A percentile compares a stretch with the other conserved stretches of the same genome.
Conservation (phyloP, 129 eudicot species). For the Flaveria ramosissima region DNA sequence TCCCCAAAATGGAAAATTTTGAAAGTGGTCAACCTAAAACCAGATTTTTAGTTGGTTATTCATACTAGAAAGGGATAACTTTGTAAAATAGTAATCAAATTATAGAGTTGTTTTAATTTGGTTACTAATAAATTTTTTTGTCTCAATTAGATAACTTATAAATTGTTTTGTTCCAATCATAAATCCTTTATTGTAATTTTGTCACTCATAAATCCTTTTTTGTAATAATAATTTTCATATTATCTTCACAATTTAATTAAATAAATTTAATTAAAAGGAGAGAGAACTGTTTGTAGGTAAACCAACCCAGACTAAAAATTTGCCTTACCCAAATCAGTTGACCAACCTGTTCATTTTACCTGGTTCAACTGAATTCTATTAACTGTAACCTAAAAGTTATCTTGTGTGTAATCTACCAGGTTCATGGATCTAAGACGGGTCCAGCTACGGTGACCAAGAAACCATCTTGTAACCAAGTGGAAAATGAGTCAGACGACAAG, state of each 20-base stretch:
- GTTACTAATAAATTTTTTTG: background rate
- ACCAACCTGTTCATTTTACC: background rate
- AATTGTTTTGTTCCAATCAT: background rate
- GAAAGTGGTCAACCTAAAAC: background rate
- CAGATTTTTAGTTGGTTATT: background rate
- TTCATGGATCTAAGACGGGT: constrained; percentile 40
- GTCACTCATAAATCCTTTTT: background rate
- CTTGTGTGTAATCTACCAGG: constrained; percentile 37
- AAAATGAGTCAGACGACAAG: constrained; percentile 44
- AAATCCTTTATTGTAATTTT: background rate
- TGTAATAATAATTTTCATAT: background rate
- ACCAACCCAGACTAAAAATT: background rate
- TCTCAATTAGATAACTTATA: background rate
- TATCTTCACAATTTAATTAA: background rate
- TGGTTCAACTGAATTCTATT: background rate
- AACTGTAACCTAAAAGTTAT: constrained; percentile 11
- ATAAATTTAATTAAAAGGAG: background rate
- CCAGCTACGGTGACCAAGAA: constrained; percentile 36
- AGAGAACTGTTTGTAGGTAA: background rate
- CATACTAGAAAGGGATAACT: background rate
- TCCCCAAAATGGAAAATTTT: background rate
- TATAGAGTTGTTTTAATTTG: background rate
- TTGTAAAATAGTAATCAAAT: no score
- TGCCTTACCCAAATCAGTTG: background rate
- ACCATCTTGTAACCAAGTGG: constrained; percentile 37